Conservation (phyloP, 2,329 filamentous ascomycete genomes). For the Hymenoscyphus fructigenus region DNA sequence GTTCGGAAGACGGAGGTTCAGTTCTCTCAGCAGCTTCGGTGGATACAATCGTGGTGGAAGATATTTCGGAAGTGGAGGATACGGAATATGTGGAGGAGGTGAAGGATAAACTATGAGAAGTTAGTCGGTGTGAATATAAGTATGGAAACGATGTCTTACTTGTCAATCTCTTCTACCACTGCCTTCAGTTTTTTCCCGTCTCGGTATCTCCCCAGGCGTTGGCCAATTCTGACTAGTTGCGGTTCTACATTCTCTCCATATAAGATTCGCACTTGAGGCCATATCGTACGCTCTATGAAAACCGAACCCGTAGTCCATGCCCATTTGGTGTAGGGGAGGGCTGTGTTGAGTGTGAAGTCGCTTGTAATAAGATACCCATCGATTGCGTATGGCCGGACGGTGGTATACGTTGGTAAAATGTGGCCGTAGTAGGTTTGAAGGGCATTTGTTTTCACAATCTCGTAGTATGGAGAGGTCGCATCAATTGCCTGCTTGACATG, state of each 20-base stretch:
- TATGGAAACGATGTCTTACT: conserved; percentile 34
- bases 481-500: conserved; percentile 64
- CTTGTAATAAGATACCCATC: conserved; percentile 67
- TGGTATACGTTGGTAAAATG: conserved; percentile 72
- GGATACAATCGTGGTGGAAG: conserved; percentile 32
- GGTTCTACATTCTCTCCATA: conserved; percentile 95
- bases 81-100: conserved; percentile 32
- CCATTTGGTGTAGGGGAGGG: conserved; percentile 70
- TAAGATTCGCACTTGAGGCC: conserved; percentile 75
- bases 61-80: conserved; percentile 32
- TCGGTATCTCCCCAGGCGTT: conserved; percentile 76
- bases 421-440: conserved; percentile 69
- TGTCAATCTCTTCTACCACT: conserved; percentile 54
- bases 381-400: conserved; percentile 70
- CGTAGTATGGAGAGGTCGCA: conserved; percentile 69
- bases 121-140: conserved; percentile 7
- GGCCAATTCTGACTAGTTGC: conserved; percentile 86
- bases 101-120: conserved; percentile 29
- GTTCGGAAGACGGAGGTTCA: conserved; percentile 16
- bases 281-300: conserved; percentile 75
- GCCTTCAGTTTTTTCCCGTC: conserved; percentile 62
- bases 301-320: conserved; percentile 66
- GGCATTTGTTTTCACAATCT: conserved; percentile 60
- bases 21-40: conserved; percentile 27
- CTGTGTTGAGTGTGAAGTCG: conserved; percentile 65